A percentile compares a stretch with the other conserved stretches of the same genome.
phyloP scores from a whole-genome alignment of 805 yeast species.

The Maudiozyma saulgeensis region DNA sequence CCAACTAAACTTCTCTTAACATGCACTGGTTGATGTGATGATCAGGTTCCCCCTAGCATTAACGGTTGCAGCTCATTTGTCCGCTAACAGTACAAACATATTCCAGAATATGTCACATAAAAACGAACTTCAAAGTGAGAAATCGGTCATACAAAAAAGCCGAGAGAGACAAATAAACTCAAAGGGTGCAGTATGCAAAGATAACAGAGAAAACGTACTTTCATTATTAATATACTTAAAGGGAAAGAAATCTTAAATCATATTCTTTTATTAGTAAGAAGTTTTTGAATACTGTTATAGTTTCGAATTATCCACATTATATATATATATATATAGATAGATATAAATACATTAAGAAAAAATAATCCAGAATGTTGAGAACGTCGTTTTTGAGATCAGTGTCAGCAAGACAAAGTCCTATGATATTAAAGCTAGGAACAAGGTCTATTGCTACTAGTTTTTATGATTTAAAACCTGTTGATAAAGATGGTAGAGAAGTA shows the following conservation, averaged over 20 bases:
- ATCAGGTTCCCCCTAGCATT: too few relatives aligned
- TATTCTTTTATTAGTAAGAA: too few relatives aligned
- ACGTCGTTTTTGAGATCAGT: background rate
- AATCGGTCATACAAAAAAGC: background rate
- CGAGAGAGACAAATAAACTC: background rate
- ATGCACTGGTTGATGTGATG: too few relatives aligned
- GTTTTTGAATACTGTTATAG: too few relatives aligned
- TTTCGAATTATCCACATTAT: too few relatives aligned
- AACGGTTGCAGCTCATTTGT: too few relatives aligned
- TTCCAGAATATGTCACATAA: background rate
- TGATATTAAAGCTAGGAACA: background rate
- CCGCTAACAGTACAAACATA: too few relatives aligned
- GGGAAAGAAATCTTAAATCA: too few relatives aligned
- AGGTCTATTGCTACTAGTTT: conserved; percentile 32
- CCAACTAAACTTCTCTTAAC: too few relatives aligned
- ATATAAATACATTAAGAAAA: too few relatives aligned
- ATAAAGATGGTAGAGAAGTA: conserved; percentile 48
- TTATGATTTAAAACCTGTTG: conserved; percentile 55
- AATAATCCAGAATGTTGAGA: background rate
- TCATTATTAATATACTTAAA: background rate
- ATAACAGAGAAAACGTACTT: background rate
- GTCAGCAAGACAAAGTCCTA: background rate
- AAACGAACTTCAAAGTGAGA: background rate
- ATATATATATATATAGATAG: too few relatives aligned
- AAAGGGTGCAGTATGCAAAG: background rate